phyloP scores from a whole-genome alignment of 352 stramenopile genomes.

The Elongisporangium anandrum region DNA sequence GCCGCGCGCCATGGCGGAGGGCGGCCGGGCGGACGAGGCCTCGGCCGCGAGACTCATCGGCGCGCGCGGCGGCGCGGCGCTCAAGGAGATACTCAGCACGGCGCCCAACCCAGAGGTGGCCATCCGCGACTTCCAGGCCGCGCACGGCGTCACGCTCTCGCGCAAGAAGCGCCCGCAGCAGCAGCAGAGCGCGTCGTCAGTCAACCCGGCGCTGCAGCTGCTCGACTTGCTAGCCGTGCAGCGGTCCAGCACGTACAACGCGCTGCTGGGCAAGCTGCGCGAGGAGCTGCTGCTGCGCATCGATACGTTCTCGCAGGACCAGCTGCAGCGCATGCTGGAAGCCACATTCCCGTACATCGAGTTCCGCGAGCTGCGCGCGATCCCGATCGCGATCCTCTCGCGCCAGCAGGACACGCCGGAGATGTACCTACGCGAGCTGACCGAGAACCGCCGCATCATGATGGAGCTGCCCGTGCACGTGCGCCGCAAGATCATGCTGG shows the following conservation, averaged over 20 bases:
- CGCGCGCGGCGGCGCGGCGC: slow-evolving; percentile 56
- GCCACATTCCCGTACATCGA: slow-evolving; percentile 87
- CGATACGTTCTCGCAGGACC: slow-evolving; percentile 55
- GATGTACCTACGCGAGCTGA: slow-evolving; percentile 73
- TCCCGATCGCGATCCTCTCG: slow-evolving; percentile 80
- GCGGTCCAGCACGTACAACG: slow-evolving; percentile 61
- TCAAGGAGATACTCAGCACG: slow-evolving; percentile 82
- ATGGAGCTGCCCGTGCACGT: slow-evolving; percentile 77
- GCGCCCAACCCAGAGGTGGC: slow-evolving; percentile 80
- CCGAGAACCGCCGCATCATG: slow-evolving; percentile 77
- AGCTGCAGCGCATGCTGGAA: slow-evolving; percentile 70
- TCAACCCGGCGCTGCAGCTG: slow-evolving; percentile 62
- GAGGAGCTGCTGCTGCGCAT: slow-evolving; percentile 75
- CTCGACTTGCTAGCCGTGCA: slow-evolving; percentile 70
- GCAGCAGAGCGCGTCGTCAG: slow-evolving; percentile 19
- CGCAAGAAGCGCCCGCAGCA: slow-evolving; percentile 7
- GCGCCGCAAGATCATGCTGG: slow-evolving; percentile 74
- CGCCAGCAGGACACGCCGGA: slow-evolving; percentile 77
- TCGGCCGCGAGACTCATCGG: slow-evolving; percentile 43
- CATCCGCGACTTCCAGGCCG: slow-evolving; percentile 73
- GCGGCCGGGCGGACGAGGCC: slow-evolving; percentile 17
- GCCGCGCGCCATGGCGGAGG: slow-evolving; percentile 23
- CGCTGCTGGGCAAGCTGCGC: slow-evolving; percentile 61
- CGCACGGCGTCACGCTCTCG: slow-evolving; percentile 42
- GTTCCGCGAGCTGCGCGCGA: slow-evolving; percentile 77